Evolutionary conservation across 2,329 filamentous ascomycete species (phyloP).

Genomic region (Pseudopithomyces chartarum): DNA sequence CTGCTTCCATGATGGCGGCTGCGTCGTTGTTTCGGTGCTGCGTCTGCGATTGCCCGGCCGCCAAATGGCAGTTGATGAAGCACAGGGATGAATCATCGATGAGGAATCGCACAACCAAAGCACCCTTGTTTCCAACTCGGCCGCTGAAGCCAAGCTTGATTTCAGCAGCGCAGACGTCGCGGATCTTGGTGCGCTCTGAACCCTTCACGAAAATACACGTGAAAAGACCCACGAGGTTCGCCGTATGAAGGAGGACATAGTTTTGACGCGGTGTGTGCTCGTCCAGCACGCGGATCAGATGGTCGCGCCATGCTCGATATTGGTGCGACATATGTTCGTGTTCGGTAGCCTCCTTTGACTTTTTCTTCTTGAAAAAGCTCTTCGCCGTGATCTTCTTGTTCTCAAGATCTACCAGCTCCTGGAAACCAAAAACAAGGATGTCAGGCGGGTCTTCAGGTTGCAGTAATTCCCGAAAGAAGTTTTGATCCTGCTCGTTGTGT

Average conservation of each 20-base stretch:
- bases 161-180: slow-evolving; percentile 77
- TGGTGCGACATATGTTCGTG: slow-evolving; percentile 95
- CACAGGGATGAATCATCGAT: slow-evolving; percentile 93
- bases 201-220: slow-evolving; percentile 94
- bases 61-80: slow-evolving; percentile 96
- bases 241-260: slow-evolving; percentile 86
- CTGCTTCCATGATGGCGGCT: slow-evolving; percentile 82
- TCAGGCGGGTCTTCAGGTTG: slow-evolving; percentile 79
- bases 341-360: slow-evolving; percentile 83
- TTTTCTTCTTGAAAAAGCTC: slow-evolving; percentile 76
- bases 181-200: slow-evolving; percentile 74
- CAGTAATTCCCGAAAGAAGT: slow-evolving; percentile 82
- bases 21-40: slow-evolving; percentile 91
- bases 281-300: slow-evolving; percentile 79
- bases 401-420: slow-evolving; percentile 96
- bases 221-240: slow-evolving; percentile 90
- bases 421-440: slow-evolving; percentile 93
- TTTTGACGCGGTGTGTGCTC: slow-evolving; percentile 79
- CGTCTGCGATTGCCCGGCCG: slow-evolving; percentile 89
- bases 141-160: slow-evolving; percentile 97
- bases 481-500: slow-evolving; percentile 69
- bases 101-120: slow-evolving; percentile 87
- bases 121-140: slow-evolving; percentile 94
- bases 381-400: slow-evolving; percentile 98
- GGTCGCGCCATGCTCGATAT: slow-evolving; percentile 95